These are phyloP conservation scores for Claviceps fusiformis DNA, from an alignment of 2,329 filamentous ascomycete species.

Conservation along the genomic window DNA sequence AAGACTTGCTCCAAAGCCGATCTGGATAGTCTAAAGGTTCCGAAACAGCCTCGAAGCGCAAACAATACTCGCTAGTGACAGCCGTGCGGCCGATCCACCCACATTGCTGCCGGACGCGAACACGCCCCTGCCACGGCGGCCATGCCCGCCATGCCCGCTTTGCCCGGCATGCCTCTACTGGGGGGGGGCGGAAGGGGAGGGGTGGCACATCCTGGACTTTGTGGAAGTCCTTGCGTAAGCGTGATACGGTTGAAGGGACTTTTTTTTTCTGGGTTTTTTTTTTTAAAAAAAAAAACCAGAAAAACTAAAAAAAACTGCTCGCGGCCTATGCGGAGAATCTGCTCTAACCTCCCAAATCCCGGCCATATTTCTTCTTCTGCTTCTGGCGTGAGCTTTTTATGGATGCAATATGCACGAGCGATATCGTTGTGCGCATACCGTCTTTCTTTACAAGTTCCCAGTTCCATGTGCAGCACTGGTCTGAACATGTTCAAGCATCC, in stretches of 20 bases:
- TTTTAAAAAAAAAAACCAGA: background rate
- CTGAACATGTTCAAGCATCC: constrained; percentile 8
- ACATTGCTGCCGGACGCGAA: constrained; percentile 15
- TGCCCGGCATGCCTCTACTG: background rate
- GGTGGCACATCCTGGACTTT: background rate
- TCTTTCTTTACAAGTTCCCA: background rate
- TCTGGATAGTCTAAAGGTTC: background rate
- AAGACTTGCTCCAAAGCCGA: background rate
- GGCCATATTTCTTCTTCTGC: background rate
- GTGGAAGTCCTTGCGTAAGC: background rate
- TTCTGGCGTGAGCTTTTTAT: background rate
- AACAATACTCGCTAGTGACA: background rate
- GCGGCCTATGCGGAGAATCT: background rate
- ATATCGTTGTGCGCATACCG: background rate
- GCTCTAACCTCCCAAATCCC: background rate
- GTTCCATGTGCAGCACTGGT: background rate
- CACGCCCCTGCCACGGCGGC: constrained; percentile 6
- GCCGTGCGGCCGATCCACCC: constrained; percentile 13
- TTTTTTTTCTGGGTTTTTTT: too few relatives aligned
- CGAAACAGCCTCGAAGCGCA: background rate
- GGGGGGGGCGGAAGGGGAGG: background rate
- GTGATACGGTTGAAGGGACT: background rate
- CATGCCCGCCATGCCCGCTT: background rate
- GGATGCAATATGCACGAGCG: background rate
- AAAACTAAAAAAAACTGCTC: background rate